Percentiles rank a stretch among this genome's conserved stretches.
Conservation (phyloP, 352 stramenopile species). For the Pythium biforme region DNA sequence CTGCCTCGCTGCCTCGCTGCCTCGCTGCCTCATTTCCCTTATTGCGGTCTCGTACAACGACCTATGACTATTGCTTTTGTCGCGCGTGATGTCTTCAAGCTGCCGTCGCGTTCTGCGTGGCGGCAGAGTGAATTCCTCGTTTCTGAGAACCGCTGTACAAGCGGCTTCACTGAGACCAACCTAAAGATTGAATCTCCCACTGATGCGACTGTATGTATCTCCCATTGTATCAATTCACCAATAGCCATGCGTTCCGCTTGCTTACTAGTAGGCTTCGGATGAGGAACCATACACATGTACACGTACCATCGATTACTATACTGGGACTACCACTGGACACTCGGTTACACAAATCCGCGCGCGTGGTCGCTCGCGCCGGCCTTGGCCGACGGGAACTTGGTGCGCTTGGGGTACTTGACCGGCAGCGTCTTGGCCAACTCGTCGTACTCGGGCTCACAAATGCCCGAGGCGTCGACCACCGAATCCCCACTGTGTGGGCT, state of each 20-base stretch:
- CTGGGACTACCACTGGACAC: no score
- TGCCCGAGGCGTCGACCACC: slow-evolving; percentile 3
- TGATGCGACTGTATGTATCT: slow-evolving; percentile 70
- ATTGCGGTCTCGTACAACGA: not conserved
- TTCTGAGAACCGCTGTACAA: slow-evolving; percentile 89
- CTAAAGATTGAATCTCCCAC: slow-evolving; percentile 64
- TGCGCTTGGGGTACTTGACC: slow-evolving; percentile 20
- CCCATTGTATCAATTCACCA: no score
- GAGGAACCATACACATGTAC: no score
- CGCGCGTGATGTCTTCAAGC: slow-evolving; percentile 78
- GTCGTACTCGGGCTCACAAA: slow-evolving; percentile 17
- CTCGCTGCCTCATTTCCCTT: not conserved
- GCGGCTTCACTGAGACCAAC: slow-evolving; percentile 86
- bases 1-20: no score
- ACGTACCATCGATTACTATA: no score
- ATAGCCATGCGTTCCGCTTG: no score
- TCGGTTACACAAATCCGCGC: not conserved
- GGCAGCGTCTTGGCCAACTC: slow-evolving; percentile 14
- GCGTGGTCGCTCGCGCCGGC: not conserved
- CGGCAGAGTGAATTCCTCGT: slow-evolving; percentile 89
- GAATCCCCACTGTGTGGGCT: slow-evolving; percentile 12
- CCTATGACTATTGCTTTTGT: not conserved
- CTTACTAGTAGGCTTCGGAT: no score
- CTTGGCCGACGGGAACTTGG: slow-evolving; percentile 13
- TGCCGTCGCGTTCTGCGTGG: slow-evolving; percentile 17